Evolutionary conservation across 352 stramenopile genomes (phyloP).

Genomic region (Pythium biforme): DNA sequence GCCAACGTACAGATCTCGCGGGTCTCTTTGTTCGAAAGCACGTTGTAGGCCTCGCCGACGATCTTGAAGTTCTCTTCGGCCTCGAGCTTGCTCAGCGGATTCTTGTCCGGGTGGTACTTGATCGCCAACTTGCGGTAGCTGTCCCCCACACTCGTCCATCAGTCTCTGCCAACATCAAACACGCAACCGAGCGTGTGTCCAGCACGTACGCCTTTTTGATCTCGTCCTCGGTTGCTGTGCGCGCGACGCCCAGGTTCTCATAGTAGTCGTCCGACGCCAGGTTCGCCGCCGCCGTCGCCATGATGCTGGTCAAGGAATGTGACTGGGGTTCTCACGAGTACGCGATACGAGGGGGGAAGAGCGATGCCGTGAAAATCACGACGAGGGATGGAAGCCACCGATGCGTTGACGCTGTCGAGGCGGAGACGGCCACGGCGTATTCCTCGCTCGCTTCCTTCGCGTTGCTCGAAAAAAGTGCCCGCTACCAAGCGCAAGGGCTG

Average conservation of each 20-base stretch:
- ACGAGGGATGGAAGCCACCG: background rate
- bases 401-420: background rate
- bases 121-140: conserved; percentile 91
- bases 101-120: conserved; percentile 94
- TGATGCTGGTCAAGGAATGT: too few species aligned
- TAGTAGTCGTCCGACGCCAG: conserved; percentile 83
- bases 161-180: background rate
- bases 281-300: conserved; percentile 31
- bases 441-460: background rate
- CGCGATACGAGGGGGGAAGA: background rate
- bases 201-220: conserved; percentile 82
- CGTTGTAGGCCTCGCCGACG: conserved; percentile 92
- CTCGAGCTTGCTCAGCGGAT: conserved; percentile 75
- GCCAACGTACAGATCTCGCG: conserved; percentile 78
- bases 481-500: background rate
- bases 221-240: conserved; percentile 65
- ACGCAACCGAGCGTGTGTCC: background rate
- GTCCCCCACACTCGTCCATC: background rate
- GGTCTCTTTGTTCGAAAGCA: conserved; percentile 90
- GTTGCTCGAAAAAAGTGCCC: background rate
- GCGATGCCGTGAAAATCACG: background rate
- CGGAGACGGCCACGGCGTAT: too few species aligned
- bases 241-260: conserved; percentile 76
- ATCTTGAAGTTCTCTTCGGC: conserved; percentile 94
- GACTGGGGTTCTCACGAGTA: too few species aligned